phyloP scores from a whole-genome alignment of 2,329 filamentous ascomycete species.

The Ophiostoma populinum region DNA sequence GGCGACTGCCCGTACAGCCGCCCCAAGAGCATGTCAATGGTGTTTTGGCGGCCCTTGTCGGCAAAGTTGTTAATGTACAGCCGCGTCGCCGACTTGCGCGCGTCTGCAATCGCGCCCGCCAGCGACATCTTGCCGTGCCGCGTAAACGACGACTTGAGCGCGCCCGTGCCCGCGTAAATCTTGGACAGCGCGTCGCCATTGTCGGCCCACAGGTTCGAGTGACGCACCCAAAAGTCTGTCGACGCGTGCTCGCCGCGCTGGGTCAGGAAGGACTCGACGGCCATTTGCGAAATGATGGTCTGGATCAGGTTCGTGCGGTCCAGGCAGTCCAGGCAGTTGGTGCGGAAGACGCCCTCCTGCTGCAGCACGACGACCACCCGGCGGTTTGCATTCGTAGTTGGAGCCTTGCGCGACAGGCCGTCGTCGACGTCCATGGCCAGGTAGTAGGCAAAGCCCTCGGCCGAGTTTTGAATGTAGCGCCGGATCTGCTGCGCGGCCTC shows the following conservation, averaged over 20 bases:
- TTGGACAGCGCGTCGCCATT: conserved; percentile 88
- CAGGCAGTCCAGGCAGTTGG: conserved; percentile 89
- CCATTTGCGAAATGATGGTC: conserved; percentile 88
- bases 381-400: conserved; percentile 13
- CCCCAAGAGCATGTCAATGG: conserved; percentile 83
- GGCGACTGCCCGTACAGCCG: conserved; percentile 66
- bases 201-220: conserved; percentile 91
- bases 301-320: conserved; percentile 94
- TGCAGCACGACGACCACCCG: conserved; percentile 57
- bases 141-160: conserved; percentile 89
- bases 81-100: conserved; percentile 81
- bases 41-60: conserved; percentile 82
- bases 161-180: conserved; percentile 92
- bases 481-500: conserved; percentile 79
- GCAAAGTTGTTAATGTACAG: conserved; percentile 97
- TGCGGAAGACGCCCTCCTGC: conserved; percentile 89
- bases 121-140: conserved; percentile 90
- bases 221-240: conserved; percentile 78
- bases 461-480: conserved; percentile 58
- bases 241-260: conserved; percentile 53
- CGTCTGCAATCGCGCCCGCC: conserved; percentile 84
- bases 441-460: conserved; percentile 84
- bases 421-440: conserved; percentile 58
- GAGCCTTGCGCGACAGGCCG: conserved; percentile 9
- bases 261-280: conserved; percentile 64